Evolutionary conservation across 495 filamentous ascomycete species (phyloP).

Genomic region (Immersiella caudata): DNA sequence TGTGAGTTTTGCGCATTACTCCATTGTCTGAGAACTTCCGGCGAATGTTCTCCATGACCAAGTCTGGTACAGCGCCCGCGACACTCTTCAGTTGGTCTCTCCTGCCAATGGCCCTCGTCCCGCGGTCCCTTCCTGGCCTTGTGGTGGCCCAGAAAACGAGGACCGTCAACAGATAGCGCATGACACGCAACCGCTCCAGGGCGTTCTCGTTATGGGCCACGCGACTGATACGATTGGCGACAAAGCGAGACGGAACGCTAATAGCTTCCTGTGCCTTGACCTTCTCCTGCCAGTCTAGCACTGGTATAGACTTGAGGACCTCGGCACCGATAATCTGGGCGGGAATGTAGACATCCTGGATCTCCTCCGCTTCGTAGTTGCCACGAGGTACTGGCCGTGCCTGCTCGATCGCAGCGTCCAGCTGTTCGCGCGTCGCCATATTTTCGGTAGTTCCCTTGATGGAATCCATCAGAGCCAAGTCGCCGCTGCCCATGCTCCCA

Average conservation of each 20-base stretch:
- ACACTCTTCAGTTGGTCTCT: conserved; percentile 53
- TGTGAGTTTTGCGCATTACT: conserved; percentile 62
- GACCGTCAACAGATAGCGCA: conserved; percentile 68
- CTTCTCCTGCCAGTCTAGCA: conserved; percentile 75
- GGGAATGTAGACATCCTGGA: conserved; percentile 81
- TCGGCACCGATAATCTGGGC: conserved; percentile 67
- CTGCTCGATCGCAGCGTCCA: conserved; percentile 67
- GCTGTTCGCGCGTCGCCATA: conserved; percentile 62
- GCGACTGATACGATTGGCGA: conserved; percentile 61
- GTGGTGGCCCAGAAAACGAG: conserved; percentile 59
- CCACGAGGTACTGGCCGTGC: conserved; percentile 77
- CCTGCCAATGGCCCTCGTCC: conserved; percentile 46
- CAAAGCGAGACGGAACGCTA: conserved; percentile 64
- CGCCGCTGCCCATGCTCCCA: conserved; percentile 54
- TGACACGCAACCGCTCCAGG: conserved; percentile 59
- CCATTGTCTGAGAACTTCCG: conserved; percentile 69
- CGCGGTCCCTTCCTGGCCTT: conserved; percentile 42
- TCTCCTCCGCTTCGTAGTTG: conserved; percentile 69
- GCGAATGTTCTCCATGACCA: conserved; percentile 67
- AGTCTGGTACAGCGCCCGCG: conserved; percentile 57
- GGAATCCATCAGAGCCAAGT: conserved; percentile 63
- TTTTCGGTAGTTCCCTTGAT: conserved; percentile 60
- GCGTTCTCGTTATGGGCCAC: conserved; percentile 61
- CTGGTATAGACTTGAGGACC: conserved; percentile 60
- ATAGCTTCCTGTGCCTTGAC: conserved; percentile 60